A percentile compares a stretch with the other conserved stretches of the same genome.
Conservation (phyloP, 1,139 yeast species). For the Saccharomycopsis phalli region DNA sequence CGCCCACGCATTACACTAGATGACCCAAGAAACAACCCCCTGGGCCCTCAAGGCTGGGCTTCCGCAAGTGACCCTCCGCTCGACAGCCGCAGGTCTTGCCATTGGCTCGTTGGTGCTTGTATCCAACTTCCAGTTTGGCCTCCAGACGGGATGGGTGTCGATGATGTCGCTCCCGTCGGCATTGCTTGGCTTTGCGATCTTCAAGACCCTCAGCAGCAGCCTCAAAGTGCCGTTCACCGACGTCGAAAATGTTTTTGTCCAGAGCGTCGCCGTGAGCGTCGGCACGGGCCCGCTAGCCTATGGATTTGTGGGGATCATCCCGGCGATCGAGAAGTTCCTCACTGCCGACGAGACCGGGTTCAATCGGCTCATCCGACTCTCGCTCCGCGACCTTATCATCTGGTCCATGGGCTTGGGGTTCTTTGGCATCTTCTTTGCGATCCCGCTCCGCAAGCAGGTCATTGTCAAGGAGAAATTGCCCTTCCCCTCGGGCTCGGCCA, state of each 20-base stretch:
- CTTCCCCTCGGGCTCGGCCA: slow-evolving; percentile 94
- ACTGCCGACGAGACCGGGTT: slow-evolving; percentile 59
- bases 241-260: slow-evolving; percentile 87
- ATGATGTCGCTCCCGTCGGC: slow-evolving; percentile 99
- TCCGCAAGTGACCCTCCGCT: slow-evolving; percentile 59
- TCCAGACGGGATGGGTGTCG: slow-evolving; percentile 98
- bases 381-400: slow-evolving; percentile 44
- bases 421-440: slow-evolving; percentile 93
- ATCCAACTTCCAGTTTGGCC: slow-evolving; percentile 91
- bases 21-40: slow-evolving; percentile 10
- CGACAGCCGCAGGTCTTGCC: slow-evolving; percentile 61
- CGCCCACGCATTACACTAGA: too few relatives aligned
- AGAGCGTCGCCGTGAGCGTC: slow-evolving; percentile 89
- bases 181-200: slow-evolving; percentile 72
- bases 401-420: slow-evolving; percentile 88
- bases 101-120: slow-evolving; percentile 78
- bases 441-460: slow-evolving; percentile 78
- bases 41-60: slow-evolving; percentile 31
- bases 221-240: slow-evolving; percentile 56
- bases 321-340: slow-evolving; percentile 86
- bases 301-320: slow-evolving; percentile 93
- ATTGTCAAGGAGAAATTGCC: slow-evolving; percentile 77
- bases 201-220: slow-evolving; percentile 43
- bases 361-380: slow-evolving; percentile 30
- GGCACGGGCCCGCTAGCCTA: slow-evolving; percentile 96